phyloP scores from a whole-genome alignment of 208 protist genomes.

The Leptomonas seymouri region DNA sequence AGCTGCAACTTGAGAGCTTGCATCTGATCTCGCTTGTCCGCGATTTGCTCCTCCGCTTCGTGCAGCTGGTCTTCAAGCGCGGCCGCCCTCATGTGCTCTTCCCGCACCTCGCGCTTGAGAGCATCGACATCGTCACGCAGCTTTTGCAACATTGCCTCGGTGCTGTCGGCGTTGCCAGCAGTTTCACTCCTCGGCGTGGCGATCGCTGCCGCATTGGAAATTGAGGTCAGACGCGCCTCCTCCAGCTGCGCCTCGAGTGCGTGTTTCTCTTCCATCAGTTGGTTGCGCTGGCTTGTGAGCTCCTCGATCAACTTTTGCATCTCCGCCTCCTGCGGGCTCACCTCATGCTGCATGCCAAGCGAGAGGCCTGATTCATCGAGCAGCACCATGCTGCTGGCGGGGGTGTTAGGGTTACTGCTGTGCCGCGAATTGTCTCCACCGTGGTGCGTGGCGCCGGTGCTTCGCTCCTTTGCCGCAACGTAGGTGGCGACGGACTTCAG shows the following conservation, averaged over 20 bases:
- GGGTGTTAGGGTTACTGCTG: slow-evolving; percentile 28
- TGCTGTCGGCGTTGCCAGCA: background rate
- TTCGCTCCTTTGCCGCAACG: slow-evolving; percentile 29
- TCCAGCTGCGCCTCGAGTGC: slow-evolving; percentile 17
- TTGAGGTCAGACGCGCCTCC: background rate
- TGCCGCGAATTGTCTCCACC: slow-evolving; percentile 18
- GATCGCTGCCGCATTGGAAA: background rate
- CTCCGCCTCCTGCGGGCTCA: slow-evolving; percentile 9
- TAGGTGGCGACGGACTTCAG: slow-evolving; percentile 41
- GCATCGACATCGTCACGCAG: slow-evolving; percentile 20
- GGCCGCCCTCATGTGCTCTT: slow-evolving; percentile 26
- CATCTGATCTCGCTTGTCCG: slow-evolving; percentile 35
- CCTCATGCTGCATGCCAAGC: slow-evolving; percentile 13
- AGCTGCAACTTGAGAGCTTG: slow-evolving; percentile 40
- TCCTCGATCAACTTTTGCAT: slow-evolving; percentile 23
- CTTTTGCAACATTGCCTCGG: slow-evolving; percentile 5
- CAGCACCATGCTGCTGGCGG: slow-evolving; percentile 12
- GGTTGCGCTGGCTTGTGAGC: slow-evolving; percentile 25
- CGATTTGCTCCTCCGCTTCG: slow-evolving; percentile 34
- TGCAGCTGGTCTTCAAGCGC: slow-evolving; percentile 28
- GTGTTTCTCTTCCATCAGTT: slow-evolving; percentile 14
- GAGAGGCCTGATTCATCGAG: slow-evolving; percentile 11
- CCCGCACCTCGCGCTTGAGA: slow-evolving; percentile 23
- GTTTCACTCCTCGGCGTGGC: background rate
- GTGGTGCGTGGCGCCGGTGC: slow-evolving; percentile 2